phyloP scores from a whole-genome alignment of 108 stramenopile species.

The Pseudonitzschia delicatissima region DNA sequence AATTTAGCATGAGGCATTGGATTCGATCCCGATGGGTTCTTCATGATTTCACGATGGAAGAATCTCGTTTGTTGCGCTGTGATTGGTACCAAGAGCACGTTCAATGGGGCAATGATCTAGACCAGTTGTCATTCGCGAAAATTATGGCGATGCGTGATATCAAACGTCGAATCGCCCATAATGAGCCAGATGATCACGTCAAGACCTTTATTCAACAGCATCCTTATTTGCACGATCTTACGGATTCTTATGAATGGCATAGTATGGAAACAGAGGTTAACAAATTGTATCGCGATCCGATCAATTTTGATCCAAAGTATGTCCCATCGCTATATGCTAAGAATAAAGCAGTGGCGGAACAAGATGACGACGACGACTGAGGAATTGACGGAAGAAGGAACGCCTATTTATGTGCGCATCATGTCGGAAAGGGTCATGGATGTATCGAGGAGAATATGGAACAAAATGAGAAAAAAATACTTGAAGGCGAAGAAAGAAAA shows the following conservation, averaged over 20 bases:
- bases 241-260: constrained; percentile 79
- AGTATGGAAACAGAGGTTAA: constrained; percentile 48
- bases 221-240: constrained; percentile 29
- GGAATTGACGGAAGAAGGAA: not conserved
- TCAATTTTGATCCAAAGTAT: constrained; percentile 21
- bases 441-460: constrained; percentile 34
- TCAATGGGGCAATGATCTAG: constrained; percentile 60
- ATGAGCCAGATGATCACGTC: constrained; percentile 44
- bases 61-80: constrained; percentile 68
- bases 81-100: constrained; percentile 81
- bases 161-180: constrained; percentile 47
- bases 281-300: constrained; percentile 26
- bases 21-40: constrained; percentile 73
- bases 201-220: constrained; percentile 28
- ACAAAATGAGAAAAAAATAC: constrained; percentile 14
- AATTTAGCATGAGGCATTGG: constrained; percentile 62
- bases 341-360: not conserved
- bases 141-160: constrained; percentile 70
- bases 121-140: constrained; percentile 76
- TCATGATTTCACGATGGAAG: constrained; percentile 65
- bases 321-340: constrained; percentile 3
- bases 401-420: constrained; percentile 37
- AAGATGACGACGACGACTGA: constrained; percentile 16
- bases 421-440: constrained; percentile 46
- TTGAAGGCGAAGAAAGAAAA: constrained; percentile 16